Conservation (phyloP, 805 yeast genomes). For the Grigorovia transvaalensis region DNA sequence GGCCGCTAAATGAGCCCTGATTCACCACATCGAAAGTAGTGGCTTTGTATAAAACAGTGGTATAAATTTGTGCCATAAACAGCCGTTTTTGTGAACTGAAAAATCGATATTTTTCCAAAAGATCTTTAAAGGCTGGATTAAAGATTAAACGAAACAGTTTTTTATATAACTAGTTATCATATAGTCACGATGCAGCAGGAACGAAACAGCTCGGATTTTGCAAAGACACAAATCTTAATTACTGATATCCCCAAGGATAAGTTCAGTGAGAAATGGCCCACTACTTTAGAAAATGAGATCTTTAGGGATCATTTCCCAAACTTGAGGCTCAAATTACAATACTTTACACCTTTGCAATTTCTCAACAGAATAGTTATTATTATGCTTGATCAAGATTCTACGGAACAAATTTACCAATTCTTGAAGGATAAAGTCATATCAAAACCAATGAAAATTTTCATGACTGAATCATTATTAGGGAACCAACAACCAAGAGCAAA, state of each 20-base stretch:
- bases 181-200: neutral
- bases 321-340: conserved; percentile 14
- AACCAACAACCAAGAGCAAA: neutral
- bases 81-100: too few relatives aligned
- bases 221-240: conserved; percentile 24
- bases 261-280: conserved; percentile 22
- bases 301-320: conserved; percentile 19
- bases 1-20: too few relatives aligned
- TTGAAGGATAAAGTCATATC: conserved; percentile 8
- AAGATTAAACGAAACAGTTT: too few relatives aligned
- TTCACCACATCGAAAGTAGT: too few relatives aligned
- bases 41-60: too few relatives aligned
- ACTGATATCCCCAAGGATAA: conserved; percentile 22
- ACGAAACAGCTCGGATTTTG: neutral
- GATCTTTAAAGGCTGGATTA: too few relatives aligned
- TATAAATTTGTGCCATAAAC: too few relatives aligned
- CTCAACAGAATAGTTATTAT: conserved; percentile 35
- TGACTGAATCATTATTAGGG: conserved; percentile 24
- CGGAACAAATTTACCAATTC: conserved; percentile 15
- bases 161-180: neutral
- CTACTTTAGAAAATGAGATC: conserved; percentile 13
- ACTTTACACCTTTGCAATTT: conserved; percentile 33
- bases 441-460: conserved; percentile 21
- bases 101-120: too few relatives aligned
- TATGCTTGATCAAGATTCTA: conserved; percentile 20